Base-by-base conservation (phyloP, 192 early-diverging fungal species). In the Geranomyces michiganensis region DNA sequence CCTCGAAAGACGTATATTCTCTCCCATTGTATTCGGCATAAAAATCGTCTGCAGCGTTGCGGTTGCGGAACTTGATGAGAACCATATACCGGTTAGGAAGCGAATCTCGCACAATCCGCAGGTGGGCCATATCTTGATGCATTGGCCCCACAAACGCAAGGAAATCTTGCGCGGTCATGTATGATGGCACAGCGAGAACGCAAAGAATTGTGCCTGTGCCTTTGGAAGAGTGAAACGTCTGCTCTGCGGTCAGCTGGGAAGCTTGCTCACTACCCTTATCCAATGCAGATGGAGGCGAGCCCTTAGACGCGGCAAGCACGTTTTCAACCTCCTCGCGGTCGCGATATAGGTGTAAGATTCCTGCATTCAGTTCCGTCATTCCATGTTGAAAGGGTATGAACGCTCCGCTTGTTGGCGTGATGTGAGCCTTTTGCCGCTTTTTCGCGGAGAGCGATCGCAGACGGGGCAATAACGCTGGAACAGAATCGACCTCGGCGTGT, bases 121-220 rank as follows among this genome's bases (percentile, higher is more conserved):
- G 84, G 46, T 96, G 92, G 9, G 84, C 81, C 13, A 97, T 90
- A 36, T 79, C 77, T n/a, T 85, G 72, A 19, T 80, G 78, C 24
- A 87, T 85, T 10, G 91, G 78, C 5, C 90, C 92, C 7, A 94
- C 82, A 77, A 95, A 95, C 7, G 88, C 84, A 26, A 97, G 75
- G 81, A 98, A 93, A 76, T 98, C 97, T 6, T 91, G 88, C 7
- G 95, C 84, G 22, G 92, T 90, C 87, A 95, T 89, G 76, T 93
- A 95, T 0, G 87, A 83, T 0, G 97, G 97, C 2, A 98, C 92
- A 30, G 92, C 93, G 21, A 98, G 79, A 0, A 95, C 85, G 59
- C 88, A 88, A 6, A 97, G 76, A 9, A 77, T 73, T 26, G 56
- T 76, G 12, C 77, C 77, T 27, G 67, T 60, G 15, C 72, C 72